Evolutionary conservation across 2,329 filamentous ascomycete genomes (phyloP).

Genomic region (Hypoxylon sp.): DNA sequence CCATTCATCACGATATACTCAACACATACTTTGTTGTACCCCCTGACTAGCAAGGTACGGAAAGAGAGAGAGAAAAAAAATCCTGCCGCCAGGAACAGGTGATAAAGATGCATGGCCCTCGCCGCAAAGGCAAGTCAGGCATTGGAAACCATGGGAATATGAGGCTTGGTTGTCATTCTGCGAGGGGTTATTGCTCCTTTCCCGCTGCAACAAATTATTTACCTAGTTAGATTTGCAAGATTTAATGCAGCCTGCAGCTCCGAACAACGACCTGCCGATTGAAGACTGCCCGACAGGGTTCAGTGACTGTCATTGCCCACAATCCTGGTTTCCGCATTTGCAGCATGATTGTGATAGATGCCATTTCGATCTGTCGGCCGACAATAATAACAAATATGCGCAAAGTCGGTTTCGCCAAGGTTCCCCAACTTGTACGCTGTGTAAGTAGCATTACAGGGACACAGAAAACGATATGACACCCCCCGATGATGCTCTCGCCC

Average conservation of each 20-base stretch:
- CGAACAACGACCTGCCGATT: conserved; percentile 47
- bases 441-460: conserved; percentile 27
- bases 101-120: conserved; percentile 37
- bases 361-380: conserved; percentile 36
- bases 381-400: conserved; percentile 35
- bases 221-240: conserved; percentile 44
- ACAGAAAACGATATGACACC: conserved; percentile 28
- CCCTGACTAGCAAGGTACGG: conserved; percentile 1
- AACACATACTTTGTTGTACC: background rate
- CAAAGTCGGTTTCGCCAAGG: conserved; percentile 37
- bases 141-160: conserved; percentile 40
- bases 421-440: conserved; percentile 30
- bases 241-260: conserved; percentile 40
- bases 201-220: conserved; percentile 34
- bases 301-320: conserved; percentile 34
- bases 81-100: conserved; percentile 34
- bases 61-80: background rate
- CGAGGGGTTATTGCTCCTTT: conserved; percentile 45
- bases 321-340: conserved; percentile 46
- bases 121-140: conserved; percentile 25
- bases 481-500: conserved; percentile 41
- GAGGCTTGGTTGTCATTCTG: conserved; percentile 45
- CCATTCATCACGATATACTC: conserved; percentile 32
- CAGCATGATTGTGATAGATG: conserved; percentile 34
- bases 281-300: conserved; percentile 45